Conservation (phyloP, 192 early-diverging fungal genomes). For the Oehlia diaphana region DNA sequence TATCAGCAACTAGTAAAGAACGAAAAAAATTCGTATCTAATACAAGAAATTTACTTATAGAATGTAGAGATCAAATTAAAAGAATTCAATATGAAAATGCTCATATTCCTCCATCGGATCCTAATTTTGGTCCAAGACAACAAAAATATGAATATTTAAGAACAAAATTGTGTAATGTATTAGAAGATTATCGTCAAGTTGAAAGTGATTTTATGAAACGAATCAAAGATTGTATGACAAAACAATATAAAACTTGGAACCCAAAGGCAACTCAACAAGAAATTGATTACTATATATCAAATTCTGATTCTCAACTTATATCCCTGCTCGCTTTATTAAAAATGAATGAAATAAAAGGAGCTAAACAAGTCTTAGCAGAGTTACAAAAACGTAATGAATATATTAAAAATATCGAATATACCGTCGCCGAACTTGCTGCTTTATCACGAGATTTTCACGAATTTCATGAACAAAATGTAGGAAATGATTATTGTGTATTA, state of each 20-base stretch:
- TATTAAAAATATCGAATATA: constrained; percentile 84
- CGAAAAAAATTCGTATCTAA: not conserved
- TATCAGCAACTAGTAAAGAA: not conserved
- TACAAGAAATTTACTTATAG: constrained; percentile 3
- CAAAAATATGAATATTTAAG: constrained; percentile 41
- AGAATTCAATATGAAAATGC: constrained; percentile 20
- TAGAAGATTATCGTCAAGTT: constrained; percentile 57
- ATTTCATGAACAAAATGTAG: no score
- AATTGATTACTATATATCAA: constrained; percentile 70
- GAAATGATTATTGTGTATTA: no score
- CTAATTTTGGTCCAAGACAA: not conserved
- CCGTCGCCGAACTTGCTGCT: constrained; percentile 86
- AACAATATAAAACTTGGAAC: constrained; percentile 83
- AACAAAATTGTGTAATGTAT: constrained; percentile 58
- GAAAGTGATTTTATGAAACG: constrained; percentile 80
- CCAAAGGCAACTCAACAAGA: constrained; percentile 78
- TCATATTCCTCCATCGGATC: not conserved
- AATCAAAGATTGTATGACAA: constrained; percentile 75
- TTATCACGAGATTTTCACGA: constrained; percentile 83
- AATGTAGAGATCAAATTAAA: constrained; percentile 12
- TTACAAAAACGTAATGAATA: constrained; percentile 84
- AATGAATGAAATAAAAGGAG: constrained; percentile 52
- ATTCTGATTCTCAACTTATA: constrained; percentile 10
- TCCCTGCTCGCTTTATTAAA: constrained; percentile 61
- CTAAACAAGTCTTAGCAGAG: constrained; percentile 69